Evolutionary conservation across 2,329 filamentous ascomycete species (phyloP), one percentile per base, ranked within the genome.

Genomic region (Didymella glomerata): DNA sequence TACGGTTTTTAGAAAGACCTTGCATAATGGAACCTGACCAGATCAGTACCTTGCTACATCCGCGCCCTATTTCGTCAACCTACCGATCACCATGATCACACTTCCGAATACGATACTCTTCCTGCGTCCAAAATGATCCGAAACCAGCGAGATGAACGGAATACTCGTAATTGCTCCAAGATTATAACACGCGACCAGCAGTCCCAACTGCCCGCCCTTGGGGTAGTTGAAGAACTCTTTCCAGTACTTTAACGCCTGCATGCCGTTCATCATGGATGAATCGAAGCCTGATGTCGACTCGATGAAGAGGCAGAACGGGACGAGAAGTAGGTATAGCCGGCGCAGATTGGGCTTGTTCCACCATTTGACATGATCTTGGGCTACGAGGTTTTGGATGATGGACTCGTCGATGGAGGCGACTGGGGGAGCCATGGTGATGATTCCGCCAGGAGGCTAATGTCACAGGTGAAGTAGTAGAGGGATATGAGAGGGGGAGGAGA

Each of bases 251-350:
- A 75, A 49, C 4, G 72, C 69, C 60, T 75, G 71, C 63, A 71
- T 69, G n/a, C 70, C 72, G 50, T 71, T 70, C 58, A 80, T 81
- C 70, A 83, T 80, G 27, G 79, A 83, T 3, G 80, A 83, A 65
- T 86, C 85, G 64, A 86, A 87, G 0, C 85, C 85, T 4, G 84
- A 85, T 0, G 85, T 87, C 67, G 85, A 85, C 75, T 88, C 86
- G 57, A 88, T 85, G 46, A 86, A 86, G 77, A 88, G 84, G 70
- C 84, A 86, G 42, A 84, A 84, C 22, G 84, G 84, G 57, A 88
- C 84, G 48, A 88, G 80, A 59, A 85, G 74, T 7, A 88, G 69
- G 67, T 88, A 88, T 36, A 88, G 77, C 18, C 68, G 69, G 52
- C 85, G 79, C 38, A 88, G 76, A 63, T 88, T 88, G 0, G 82